Percentiles rank a stretch among this genome's conserved stretches.
Conservation (phyloP, 495 filamentous ascomycete genomes). For the Arthonia radiata region DNA sequence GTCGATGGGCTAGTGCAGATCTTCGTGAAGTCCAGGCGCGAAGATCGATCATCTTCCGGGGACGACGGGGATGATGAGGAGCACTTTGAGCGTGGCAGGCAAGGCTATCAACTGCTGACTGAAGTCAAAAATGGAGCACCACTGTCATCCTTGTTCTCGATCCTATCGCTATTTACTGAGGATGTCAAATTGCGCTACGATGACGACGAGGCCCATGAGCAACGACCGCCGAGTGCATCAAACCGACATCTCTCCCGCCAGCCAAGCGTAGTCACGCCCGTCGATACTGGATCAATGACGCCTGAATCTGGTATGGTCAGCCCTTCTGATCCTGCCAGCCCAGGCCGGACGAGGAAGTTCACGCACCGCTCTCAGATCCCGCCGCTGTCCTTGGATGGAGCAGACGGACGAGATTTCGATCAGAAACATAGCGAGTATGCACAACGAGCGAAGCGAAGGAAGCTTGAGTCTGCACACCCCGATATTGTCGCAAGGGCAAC, state of each 20-base stretch:
- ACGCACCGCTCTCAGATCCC: too few relatives aligned
- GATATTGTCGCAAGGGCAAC: conserved; percentile 94
- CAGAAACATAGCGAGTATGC: conserved; percentile 2
- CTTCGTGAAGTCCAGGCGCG: conserved; percentile 73
- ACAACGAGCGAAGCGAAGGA: conserved; percentile 12
- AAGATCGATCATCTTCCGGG: conserved; percentile 17
- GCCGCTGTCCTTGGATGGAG: conserved; percentile 43
- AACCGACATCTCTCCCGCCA: too few relatives aligned
- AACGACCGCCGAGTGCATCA: too few relatives aligned
- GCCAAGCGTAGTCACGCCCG: too few relatives aligned
- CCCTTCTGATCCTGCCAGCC: too few relatives aligned
- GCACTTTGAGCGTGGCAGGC: conserved; percentile 29
- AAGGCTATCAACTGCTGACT: conserved; percentile 77
- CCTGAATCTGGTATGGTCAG: too few relatives aligned
- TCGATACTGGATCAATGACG: too few relatives aligned
- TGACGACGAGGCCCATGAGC: conserved; percentile 31
- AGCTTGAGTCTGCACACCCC: conserved; percentile 62
- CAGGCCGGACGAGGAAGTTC: too few relatives aligned
- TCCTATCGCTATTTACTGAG: conserved; percentile 88
- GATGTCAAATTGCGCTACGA: conserved; percentile 55
- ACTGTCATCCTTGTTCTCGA: conserved; percentile 95
- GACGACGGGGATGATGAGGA: conserved; percentile 46
- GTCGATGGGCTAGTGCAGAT: conserved; percentile 95
- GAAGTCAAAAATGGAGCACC: conserved; percentile 96
- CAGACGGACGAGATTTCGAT: conserved; percentile 7